phyloP scores from a whole-genome alignment of 768 basidiomycete species.

The Agrocybe chaxingu region DNA sequence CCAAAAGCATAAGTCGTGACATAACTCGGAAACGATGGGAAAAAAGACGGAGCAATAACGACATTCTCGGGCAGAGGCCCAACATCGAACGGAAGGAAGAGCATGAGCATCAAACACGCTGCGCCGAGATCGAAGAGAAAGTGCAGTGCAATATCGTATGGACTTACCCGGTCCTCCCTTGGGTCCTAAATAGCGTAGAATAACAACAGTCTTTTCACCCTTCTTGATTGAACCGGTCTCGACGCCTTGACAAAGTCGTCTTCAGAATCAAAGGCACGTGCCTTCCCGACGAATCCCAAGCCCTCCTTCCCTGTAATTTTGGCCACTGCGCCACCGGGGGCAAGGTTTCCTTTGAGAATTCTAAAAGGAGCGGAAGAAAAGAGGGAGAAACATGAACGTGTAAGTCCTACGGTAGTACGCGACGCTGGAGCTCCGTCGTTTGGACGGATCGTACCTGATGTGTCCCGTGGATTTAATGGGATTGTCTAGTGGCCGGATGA shows the following conservation, averaged over 20 bases:
- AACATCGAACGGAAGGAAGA: background rate
- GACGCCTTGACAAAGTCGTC: constrained; percentile 86
- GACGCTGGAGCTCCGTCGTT: background rate
- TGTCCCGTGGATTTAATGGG: constrained; percentile 91
- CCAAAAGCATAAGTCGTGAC: constrained; percentile 8
- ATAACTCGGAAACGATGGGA: constrained; percentile 22
- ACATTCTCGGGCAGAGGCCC: background rate
- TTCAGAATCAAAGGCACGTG: constrained; percentile 90
- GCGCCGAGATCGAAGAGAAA: constrained; percentile 1
- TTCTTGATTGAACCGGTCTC: constrained; percentile 85
- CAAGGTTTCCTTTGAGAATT: constrained; percentile 88
- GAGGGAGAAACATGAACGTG: constrained; percentile 3
- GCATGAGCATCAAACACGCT: background rate
- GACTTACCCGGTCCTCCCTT: constrained; percentile 90
- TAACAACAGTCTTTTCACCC: constrained; percentile 95
- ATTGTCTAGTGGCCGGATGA: constrained; percentile 82
- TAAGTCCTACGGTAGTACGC: constrained; percentile 4
- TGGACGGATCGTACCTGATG: constrained; percentile 56
- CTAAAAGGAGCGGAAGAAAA: constrained; percentile 32
- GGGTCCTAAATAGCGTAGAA: constrained; percentile 94
- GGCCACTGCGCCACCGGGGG: constrained; percentile 92
- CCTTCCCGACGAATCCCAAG: constrained; percentile 83
- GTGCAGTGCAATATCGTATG: background rate
- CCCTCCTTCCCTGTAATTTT: constrained; percentile 98
- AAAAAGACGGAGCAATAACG: constrained; percentile 5